Evolutionary conservation across 768 basidiomycete species (phyloP).

Genomic region (Roridomyces roridus): DNA sequence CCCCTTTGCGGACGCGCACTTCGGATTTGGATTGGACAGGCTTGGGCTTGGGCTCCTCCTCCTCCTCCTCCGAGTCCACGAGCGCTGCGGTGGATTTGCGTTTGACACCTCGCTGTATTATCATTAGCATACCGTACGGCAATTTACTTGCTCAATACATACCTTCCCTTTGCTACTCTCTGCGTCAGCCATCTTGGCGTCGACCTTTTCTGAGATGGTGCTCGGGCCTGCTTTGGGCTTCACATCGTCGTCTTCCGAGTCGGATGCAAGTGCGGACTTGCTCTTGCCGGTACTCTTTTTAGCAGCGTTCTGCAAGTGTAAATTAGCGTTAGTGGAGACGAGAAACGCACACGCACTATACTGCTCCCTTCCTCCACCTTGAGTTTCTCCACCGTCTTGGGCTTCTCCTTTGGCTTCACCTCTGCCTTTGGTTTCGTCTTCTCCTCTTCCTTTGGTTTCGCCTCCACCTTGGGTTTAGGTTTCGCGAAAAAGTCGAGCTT

Average conservation of each 20-base stretch:
- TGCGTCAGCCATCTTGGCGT: no score
- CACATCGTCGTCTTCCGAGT: slow-evolving; percentile 35
- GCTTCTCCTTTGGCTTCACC: slow-evolving; percentile 32
- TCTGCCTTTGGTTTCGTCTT: slow-evolving; percentile 31
- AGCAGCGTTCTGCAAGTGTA: no score
- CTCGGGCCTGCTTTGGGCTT: no score
- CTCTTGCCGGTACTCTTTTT: slow-evolving; percentile 43
- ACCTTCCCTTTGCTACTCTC: no score
- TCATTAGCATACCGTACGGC: no score
- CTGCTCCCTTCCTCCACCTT: slow-evolving; percentile 18
- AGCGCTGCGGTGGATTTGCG: not conserved
- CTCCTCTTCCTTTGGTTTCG: slow-evolving; percentile 11
- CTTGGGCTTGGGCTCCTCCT: not conserved
- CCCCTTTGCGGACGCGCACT: slow-evolving; percentile 50
- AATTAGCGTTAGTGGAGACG: not conserved
- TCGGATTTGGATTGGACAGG: slow-evolving; percentile 4
- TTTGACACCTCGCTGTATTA: not conserved
- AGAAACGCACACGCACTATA: not conserved
- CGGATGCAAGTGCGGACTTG: slow-evolving; percentile 47
- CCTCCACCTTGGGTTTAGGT: slow-evolving; percentile 47
- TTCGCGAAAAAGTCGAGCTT: no score
- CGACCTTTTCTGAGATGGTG: no score
- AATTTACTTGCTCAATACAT: no score
- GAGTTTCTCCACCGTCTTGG: slow-evolving; percentile 55
- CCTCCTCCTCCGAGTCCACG: not conserved